Evolutionary conservation across 2,329 filamentous ascomycete genomes (phyloP).

Genomic region (Penicillium sp.): DNA sequence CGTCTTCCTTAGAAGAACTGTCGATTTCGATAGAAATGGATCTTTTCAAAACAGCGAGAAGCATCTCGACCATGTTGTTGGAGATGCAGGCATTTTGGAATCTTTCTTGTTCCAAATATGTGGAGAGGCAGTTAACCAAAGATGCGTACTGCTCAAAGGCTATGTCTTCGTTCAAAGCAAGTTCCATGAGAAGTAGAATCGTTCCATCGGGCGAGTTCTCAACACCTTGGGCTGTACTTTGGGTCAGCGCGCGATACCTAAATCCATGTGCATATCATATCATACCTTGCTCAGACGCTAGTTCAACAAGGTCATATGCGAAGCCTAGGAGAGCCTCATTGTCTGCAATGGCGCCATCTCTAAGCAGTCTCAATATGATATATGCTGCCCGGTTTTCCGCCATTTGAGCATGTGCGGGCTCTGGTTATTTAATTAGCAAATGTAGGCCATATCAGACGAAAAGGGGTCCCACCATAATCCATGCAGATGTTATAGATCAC

Average conservation of each 20-base stretch:
- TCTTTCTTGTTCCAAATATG: slow-evolving; percentile 38
- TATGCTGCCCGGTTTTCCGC: slow-evolving; percentile 39
- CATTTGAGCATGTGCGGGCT: slow-evolving; percentile 41
- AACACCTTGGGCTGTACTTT: slow-evolving; percentile 33
- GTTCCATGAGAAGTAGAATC: slow-evolving; percentile 35
- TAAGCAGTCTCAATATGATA: slow-evolving; percentile 38
- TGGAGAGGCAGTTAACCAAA: slow-evolving; percentile 33
- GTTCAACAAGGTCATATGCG: slow-evolving; percentile 42
- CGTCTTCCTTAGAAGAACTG: slow-evolving; percentile 34
- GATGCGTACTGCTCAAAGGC: slow-evolving; percentile 33
- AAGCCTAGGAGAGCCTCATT: slow-evolving; percentile 37
- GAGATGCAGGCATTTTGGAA: slow-evolving; percentile 41
- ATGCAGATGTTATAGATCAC: slow-evolving; percentile 49
- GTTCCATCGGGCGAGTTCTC: slow-evolving; percentile 37
- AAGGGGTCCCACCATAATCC: slow-evolving; percentile 40
- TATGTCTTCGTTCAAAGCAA: slow-evolving; percentile 29
- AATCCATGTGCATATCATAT: neutral
- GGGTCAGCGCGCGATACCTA: neutral
- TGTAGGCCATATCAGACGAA: neutral
- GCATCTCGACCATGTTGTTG: slow-evolving; percentile 31
- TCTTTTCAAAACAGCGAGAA: slow-evolving; percentile 34
- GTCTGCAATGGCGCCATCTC: slow-evolving; percentile 31
- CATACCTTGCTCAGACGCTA: slow-evolving; percentile 42
- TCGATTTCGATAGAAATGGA: slow-evolving; percentile 31
- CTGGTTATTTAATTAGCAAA: slow-evolving; percentile 17